A percentile compares a stretch with the other conserved stretches of the same genome.
Conservation (phyloP, 2,329 filamentous ascomycete genomes). For the Botryosphaeria dothidea region DNA sequence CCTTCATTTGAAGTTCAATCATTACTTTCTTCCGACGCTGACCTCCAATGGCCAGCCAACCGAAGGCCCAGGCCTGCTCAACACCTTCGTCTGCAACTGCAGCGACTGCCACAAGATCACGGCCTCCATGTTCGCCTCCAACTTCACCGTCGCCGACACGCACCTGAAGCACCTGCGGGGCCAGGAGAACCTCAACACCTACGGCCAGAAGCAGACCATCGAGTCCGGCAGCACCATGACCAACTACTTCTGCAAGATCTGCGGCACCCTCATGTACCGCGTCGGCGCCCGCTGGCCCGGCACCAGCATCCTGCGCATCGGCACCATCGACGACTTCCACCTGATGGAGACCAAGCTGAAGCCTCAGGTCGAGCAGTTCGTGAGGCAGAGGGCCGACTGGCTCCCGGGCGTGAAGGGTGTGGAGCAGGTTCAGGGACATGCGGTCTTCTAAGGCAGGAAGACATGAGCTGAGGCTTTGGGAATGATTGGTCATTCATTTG, state of each 20-base stretch:
- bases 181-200: slow-evolving; percentile 51
- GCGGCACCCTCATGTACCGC: slow-evolving; percentile 64
- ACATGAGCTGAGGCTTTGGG: too few relatives aligned
- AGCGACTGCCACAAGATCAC: slow-evolving; percentile 63
- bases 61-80: slow-evolving; percentile 47
- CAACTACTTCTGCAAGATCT: slow-evolving; percentile 62
- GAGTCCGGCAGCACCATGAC: slow-evolving; percentile 55
- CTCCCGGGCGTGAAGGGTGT: slow-evolving; percentile 39
- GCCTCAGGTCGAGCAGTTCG: slow-evolving; percentile 56
- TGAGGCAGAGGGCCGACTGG: slow-evolving; percentile 56
- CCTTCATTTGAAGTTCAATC: too few relatives aligned
- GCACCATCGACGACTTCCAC: slow-evolving; percentile 63
- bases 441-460: too few relatives aligned
- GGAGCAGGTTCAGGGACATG: too few relatives aligned
- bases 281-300: slow-evolving; percentile 48
- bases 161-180: slow-evolving; percentile 54
- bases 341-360: slow-evolving; percentile 59
- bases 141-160: slow-evolving; percentile 52
- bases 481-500: too few relatives aligned
- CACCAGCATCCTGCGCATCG: slow-evolving; percentile 54
- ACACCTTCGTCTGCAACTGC: slow-evolving; percentile 62
- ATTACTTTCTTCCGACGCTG: background rate
- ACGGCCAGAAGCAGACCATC: slow-evolving; percentile 42
- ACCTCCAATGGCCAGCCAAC: slow-evolving; percentile 40
- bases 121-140: slow-evolving; percentile 61